phyloP scores from a whole-genome alignment of 495 filamentous ascomycete genomes.

The Tricharina praecox region DNA sequence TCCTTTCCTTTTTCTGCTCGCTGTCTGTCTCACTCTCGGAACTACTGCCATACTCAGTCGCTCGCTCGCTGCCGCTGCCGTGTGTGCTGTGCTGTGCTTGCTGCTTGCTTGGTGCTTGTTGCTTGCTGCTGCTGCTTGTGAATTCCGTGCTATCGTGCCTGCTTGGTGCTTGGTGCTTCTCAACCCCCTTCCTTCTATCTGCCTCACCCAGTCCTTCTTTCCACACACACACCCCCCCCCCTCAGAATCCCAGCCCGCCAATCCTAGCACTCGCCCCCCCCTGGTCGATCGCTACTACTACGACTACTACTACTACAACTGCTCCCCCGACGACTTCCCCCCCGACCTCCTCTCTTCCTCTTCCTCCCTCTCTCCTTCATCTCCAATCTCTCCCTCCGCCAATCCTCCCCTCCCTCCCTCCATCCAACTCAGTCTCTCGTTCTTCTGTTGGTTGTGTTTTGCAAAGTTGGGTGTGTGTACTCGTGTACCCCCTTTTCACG shows the following conservation, averaged over 20 bases:
- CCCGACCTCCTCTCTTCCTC: conserved; percentile 8
- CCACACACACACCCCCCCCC: conserved; percentile 3
- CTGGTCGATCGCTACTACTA: conserved; percentile 4
- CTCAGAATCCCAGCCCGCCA: background rate
- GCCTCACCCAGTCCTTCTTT: conserved; percentile 11
- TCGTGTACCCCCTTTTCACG: conserved; percentile 1
- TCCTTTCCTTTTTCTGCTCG: background rate
- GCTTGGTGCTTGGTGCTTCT: background rate
- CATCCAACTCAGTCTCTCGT: conserved; percentile 15
- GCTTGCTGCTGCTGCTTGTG: too few relatives aligned
- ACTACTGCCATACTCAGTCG: background rate
- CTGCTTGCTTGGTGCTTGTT: background rate
- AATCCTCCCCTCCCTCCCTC: too few relatives aligned
- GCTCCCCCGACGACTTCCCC: background rate
- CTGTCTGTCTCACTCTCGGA: background rate
- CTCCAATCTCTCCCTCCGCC: conserved; percentile 18
- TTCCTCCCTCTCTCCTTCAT: conserved; percentile 15
- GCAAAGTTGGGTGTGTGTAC: background rate
- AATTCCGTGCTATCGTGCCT: background rate
- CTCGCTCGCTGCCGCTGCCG: background rate
- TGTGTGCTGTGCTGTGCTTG: background rate
- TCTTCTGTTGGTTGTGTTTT: conserved; percentile 9
- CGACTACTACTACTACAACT: too few relatives aligned
- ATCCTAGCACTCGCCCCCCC: background rate
- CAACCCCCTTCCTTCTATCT: conserved; percentile 21